Percentiles rank a stretch among this genome's conserved stretches.
Evolutionary conservation across 371 early-diverging fungal species (phyloP).

Genomic region (Mortierella sp.): DNA sequence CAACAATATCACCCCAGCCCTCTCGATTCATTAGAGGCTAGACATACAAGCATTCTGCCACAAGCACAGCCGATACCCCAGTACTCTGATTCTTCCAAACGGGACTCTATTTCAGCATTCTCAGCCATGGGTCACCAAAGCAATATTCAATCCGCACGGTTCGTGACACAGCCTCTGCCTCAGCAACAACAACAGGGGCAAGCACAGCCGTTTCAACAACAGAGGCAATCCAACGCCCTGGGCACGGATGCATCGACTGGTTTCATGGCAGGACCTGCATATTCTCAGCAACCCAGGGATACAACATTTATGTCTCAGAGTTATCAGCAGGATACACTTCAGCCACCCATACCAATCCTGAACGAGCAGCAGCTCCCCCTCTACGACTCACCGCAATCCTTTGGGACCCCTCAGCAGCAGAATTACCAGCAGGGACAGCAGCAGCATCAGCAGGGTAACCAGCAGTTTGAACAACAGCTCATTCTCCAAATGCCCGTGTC

Average conservation of each 20-base stretch:
- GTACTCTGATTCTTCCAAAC: slow-evolving; percentile 1
- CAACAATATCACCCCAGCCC: background rate
- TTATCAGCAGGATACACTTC: background rate
- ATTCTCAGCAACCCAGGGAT: too few species aligned
- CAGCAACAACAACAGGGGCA: background rate
- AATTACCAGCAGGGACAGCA: slow-evolving; percentile 1
- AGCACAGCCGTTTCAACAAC: too few species aligned
- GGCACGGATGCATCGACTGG: background rate
- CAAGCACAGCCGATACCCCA: slow-evolving; percentile 1
- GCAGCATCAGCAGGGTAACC: slow-evolving; percentile 7
- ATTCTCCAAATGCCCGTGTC: background rate
- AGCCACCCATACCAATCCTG: background rate
- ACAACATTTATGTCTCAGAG: too few species aligned
- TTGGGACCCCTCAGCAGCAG: slow-evolving; percentile 4
- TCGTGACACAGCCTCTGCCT: slow-evolving; percentile 3
- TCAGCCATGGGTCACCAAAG: background rate
- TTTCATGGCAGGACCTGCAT: background rate
- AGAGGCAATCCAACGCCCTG: background rate
- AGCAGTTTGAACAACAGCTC: slow-evolving; percentile 3
- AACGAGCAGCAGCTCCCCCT: slow-evolving; percentile 1
- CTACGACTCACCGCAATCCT: background rate
- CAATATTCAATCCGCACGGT: background rate
- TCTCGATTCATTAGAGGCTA: background rate
- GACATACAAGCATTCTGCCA: background rate
- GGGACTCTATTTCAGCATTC: background rate